phyloP scores from a whole-genome alignment of 345 rosid genomes.

The Dipteronia dyeriana region DNA sequence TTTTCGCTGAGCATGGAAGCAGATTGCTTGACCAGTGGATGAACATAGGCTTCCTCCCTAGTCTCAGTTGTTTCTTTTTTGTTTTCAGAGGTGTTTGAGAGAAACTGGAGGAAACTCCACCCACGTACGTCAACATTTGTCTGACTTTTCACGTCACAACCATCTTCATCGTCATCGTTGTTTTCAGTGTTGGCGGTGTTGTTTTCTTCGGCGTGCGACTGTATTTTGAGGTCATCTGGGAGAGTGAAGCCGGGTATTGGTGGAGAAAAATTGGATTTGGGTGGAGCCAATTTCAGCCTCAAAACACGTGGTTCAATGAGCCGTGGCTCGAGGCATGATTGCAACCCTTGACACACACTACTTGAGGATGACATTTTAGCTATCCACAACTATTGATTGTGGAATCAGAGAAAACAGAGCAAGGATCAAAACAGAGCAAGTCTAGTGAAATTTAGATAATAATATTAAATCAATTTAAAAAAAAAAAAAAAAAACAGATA shows the following conservation, averaged over 20 bases:
- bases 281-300: constrained; percentile 44
- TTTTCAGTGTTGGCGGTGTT: constrained; percentile 7
- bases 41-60: constrained; percentile 42
- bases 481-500: no score
- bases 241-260: constrained; percentile 5
- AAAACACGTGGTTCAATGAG: constrained; percentile 34
- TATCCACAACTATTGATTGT: constrained; percentile 10
- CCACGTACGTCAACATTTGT: constrained; percentile 30
- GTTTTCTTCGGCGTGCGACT: constrained; percentile 21
- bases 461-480: no score
- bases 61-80: constrained; percentile 17
- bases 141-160: constrained; percentile 1
- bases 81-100: constrained; percentile 23
- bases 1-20: constrained; percentile 48
- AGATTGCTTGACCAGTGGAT: constrained; percentile 54
- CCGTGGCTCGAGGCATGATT: constrained; percentile 51
- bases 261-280: constrained; percentile 12
- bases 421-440: constrained; percentile 19
- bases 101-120: constrained; percentile 59
- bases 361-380: constrained; percentile 44
- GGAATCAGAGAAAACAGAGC: background rate
- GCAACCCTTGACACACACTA: constrained; percentile 47
- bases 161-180: background rate
- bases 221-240: constrained; percentile 16
- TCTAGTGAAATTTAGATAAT: background rate